Evolutionary conservation across 345 rosid species (phyloP), one percentile per base, ranked within the genome.

Genomic region (Populus simonii): DNA sequence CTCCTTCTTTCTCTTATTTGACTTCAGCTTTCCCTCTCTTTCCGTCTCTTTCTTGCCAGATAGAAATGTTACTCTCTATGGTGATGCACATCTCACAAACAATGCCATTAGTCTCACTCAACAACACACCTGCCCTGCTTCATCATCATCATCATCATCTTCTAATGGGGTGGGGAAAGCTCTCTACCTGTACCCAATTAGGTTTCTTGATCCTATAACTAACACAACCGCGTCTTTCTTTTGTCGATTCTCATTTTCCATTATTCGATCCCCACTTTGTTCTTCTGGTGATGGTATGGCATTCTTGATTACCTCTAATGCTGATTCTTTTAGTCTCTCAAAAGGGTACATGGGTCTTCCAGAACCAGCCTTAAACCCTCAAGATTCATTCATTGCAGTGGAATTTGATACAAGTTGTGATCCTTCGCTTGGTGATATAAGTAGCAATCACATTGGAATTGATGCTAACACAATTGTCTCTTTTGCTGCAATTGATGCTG

Each of bases 211-310:
- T 73, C 75, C 87, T 45, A 70, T 76, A 22, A 85, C 86, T 17
- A 85, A 88, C 80, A 76, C 84, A 17, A 78, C 90, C 2, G 92
- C 89, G 0, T 93, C 96, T 67, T 91, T 93, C 89, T 85, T 88
- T 18, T 86, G 89, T 66, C 84, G 83, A 29, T 93, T 93, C 90
- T 80, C 94, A 55, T 93, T 93, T 87, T 79, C 88, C 77, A 89
- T 92, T 63, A 80, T 79, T 70, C 81, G 83, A 5, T 86, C 92
- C 38, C 87, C 92, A 17, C 18, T 77, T 29, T 90, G 98, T 70
- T 84, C 93, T 66, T 90, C 83, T 15, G 98, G 97, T 22, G 98
- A 93, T 6, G 97, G 97, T 38, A 71, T 93, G 27, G 91, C 89
- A 3, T 92, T 92, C 93, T 90, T 93, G 87, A 88, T 93, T 82